Base-by-base conservation (phyloP, 495 filamentous ascomycete genomes). In the Trichoderma gamsii region DNA sequence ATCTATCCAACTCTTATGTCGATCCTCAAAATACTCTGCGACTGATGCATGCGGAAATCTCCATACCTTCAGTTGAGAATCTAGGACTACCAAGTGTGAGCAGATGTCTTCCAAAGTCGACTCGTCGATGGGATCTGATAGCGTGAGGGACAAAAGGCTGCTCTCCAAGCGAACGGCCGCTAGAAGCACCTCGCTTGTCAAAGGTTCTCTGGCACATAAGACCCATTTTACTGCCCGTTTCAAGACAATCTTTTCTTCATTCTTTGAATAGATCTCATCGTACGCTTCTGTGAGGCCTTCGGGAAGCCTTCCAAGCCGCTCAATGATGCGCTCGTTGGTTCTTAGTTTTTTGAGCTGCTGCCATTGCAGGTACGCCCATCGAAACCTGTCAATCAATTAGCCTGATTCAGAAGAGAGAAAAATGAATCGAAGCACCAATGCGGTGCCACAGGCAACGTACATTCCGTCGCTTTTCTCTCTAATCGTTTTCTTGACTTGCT, bases 41-140 rank as follows among this genome's bases (percentile, higher is more conserved):
- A 52, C 49, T 52, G 49, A 52, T 52, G 49, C 49, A 23, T 52
- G 49, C n/a, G 49, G n/a, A 52, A 52, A 52, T 23, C 7, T 52
- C 49, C 49, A 52, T n/a, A 52, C 49, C n/a, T 52, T 52, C 49
- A 52, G 49, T 1, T 23, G 49, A 23, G 49, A 21, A 18, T 52
- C 49, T 52, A 52, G n/a, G 49, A 52, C 49, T 25, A 52, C 49
- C n/a, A 52, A 23, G 9, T 52, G 49, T 52, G 49, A 52, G 21
- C 49, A 52, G 49, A 52, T 52, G 9, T 18, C 21, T 18, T 52
- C 49, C n/a, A 52, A 52, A 4, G 49, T 52, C 25, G 49, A 23
- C 6, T 52, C 49, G n/a, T 52, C n/a, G 18, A 52, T 52, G n/a
- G 49, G 49, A 7, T 52, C n/a, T 52, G n/a, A 21, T 8, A 52